phyloP scores from a whole-genome alignment of 352 stramenopile species.

The Globisporangium yorkense region DNA sequence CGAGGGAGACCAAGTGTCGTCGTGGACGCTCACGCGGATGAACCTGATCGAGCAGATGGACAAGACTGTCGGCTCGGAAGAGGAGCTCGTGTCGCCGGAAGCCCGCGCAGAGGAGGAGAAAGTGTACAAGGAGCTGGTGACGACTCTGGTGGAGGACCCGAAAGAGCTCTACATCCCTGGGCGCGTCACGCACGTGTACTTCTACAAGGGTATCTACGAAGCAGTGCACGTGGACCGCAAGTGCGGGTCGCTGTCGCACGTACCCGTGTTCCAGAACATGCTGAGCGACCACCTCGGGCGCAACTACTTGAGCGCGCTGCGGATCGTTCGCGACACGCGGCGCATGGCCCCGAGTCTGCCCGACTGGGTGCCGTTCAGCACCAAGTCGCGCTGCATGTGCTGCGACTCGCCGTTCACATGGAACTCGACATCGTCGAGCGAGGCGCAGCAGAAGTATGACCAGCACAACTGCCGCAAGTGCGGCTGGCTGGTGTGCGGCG shows the following conservation, averaged over 20 bases:
- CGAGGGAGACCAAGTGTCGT: conserved; percentile 34
- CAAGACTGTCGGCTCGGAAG: conserved; percentile 28
- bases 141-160: conserved; percentile 46
- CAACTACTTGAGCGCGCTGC: conserved; percentile 75
- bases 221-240: conserved; percentile 73
- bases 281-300: conserved; percentile 75
- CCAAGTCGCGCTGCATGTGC: conserved; percentile 84
- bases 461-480: conserved; percentile 88
- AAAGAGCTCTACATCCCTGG: conserved; percentile 79
- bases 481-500: conserved; percentile 73
- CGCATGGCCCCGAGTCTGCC: conserved; percentile 47
- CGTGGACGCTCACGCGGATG: conserved; percentile 64
- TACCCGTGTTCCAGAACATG: conserved; percentile 86
- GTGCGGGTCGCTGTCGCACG: conserved; percentile 64
- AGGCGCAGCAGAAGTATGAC: conserved; percentile 85
- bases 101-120: conserved; percentile 46
- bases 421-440: conserved; percentile 86
- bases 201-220: conserved; percentile 76
- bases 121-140: conserved; percentile 44
- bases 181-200: conserved; percentile 74
- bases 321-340: conserved; percentile 69
- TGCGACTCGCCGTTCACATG: conserved; percentile 86
- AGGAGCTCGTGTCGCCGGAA: conserved; percentile 22
- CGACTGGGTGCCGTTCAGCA: conserved; percentile 75
- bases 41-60: conserved; percentile 80